These are phyloP conservation scores for Vachellia pachyceras DNA, from an alignment of 306 rosid genomes.

Conservation along the genomic window DNA sequence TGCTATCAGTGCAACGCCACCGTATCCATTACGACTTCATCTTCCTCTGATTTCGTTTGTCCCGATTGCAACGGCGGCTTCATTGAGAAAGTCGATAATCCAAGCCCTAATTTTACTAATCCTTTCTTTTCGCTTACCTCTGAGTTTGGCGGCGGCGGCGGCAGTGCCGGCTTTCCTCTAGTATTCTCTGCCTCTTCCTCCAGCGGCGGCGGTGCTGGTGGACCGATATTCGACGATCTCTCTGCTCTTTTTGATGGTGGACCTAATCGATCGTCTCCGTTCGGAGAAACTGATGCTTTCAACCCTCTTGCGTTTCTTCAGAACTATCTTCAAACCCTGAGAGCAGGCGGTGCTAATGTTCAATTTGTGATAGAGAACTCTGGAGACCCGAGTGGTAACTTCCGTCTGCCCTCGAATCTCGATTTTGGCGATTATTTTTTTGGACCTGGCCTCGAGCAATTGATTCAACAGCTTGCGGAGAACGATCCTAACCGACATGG, in stretches of 20 bases:
- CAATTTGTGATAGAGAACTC: conserved; percentile 65
- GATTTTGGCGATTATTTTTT: conserved; percentile 81
- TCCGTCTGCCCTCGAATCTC: conserved; percentile 56
- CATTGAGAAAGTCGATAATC: conserved; percentile 63
- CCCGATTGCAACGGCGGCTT: conserved; percentile 68
- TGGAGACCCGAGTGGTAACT: conserved; percentile 53
- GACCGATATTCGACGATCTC: conserved; percentile 50
- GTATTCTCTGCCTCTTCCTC: conserved; percentile 38
- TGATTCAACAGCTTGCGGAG: conserved; percentile 86
- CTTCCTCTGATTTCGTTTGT: conserved; percentile 62
- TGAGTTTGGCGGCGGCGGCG: conserved; percentile 44
- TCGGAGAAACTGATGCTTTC: conserved; percentile 63
- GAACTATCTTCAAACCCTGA: conserved; percentile 71
- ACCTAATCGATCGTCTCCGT: conserved; percentile 45
- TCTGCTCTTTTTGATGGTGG: conserved; percentile 59
- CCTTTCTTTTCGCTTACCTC: conserved; percentile 52
- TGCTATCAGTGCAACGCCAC: conserved; percentile 64
- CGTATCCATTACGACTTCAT: conserved; percentile 57
- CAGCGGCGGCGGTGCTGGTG: conserved; percentile 28
- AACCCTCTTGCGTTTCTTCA: conserved; percentile 72
- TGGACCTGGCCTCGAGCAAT: conserved; percentile 84
- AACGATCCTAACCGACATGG: conserved; percentile 83
- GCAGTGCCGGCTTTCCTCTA: conserved; percentile 47
- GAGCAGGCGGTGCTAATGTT: conserved; percentile 66
- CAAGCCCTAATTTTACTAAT: conserved; percentile 35